phyloP scores from a whole-genome alignment of 1,139 yeast species.

The Magnusiomyces clavatus region DNA sequence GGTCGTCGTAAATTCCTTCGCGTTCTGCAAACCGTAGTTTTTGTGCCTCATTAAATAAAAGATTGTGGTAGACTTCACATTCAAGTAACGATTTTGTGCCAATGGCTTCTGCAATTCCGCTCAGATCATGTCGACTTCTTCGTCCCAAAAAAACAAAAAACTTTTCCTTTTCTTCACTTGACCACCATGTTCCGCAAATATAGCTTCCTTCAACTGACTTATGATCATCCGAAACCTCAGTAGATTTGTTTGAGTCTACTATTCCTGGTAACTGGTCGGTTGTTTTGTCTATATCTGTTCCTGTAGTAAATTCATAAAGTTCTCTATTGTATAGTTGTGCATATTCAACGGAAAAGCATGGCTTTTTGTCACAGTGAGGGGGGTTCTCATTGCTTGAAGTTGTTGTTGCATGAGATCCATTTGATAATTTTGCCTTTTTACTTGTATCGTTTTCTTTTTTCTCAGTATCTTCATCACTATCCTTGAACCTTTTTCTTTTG shows the following conservation, averaged over 20 bases:
- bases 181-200: slow-evolving; percentile 34
- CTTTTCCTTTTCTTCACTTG: slow-evolving; percentile 35
- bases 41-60: slow-evolving; percentile 29
- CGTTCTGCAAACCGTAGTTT: slow-evolving; percentile 6
- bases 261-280: neutral
- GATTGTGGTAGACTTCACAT: slow-evolving; percentile 41
- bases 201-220: slow-evolving; percentile 5
- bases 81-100: slow-evolving; percentile 41
- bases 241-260: neutral
- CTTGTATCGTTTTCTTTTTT: neutral
- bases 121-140: slow-evolving; percentile 43
- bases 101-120: slow-evolving; percentile 35
- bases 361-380: neutral
- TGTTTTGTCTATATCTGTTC: neutral
- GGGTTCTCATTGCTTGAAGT: neutral
- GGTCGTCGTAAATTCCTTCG: slow-evolving; percentile 13
- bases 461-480: neutral
- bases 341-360: slow-evolving; percentile 6
- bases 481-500: neutral
- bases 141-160: slow-evolving; percentile 41
- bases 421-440: neutral
- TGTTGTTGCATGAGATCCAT: neutral
- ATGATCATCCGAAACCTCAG: neutral
- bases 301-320: slow-evolving; percentile 17
- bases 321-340: slow-evolving; percentile 17